A percentile compares a stretch with the other conserved stretches of the same genome.
Conservation (phyloP, 2,329 filamentous ascomycete genomes). For the Raffaelea ambrosiae region DNA sequence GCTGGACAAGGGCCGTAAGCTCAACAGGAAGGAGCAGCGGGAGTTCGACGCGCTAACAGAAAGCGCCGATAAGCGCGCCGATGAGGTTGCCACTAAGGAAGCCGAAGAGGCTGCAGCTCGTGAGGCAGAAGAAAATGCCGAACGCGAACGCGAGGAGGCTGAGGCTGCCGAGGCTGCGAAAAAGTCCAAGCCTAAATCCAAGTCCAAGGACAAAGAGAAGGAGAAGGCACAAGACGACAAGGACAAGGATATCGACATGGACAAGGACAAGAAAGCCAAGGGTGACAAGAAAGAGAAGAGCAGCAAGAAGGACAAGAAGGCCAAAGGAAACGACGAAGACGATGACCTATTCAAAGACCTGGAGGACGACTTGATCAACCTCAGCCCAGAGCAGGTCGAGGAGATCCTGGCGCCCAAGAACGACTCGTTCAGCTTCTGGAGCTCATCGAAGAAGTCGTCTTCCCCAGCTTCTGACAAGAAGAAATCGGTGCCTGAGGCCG, state of each 20-base stretch:
- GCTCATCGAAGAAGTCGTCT: slow-evolving; percentile 33
- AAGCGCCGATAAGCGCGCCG: slow-evolving; percentile 21
- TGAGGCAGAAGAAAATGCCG: slow-evolving; percentile 20
- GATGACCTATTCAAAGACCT: slow-evolving; percentile 19
- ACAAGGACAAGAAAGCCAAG: slow-evolving; percentile 13
- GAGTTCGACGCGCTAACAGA: slow-evolving; percentile 26
- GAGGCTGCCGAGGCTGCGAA: slow-evolving; percentile 14
- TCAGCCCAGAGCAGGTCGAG: slow-evolving; percentile 33
- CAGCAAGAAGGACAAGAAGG: slow-evolving; percentile 12
- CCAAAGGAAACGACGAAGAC: slow-evolving; percentile 16
- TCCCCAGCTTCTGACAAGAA: slow-evolving; percentile 22
- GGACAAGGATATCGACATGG: slow-evolving; percentile 17
- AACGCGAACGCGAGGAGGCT: slow-evolving; percentile 28
- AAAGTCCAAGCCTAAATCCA: slow-evolving; percentile 32
- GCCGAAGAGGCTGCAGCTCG: slow-evolving; percentile 25
- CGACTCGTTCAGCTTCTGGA: slow-evolving; percentile 51
- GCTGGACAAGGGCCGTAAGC: slow-evolving; percentile 18
- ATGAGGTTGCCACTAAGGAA: slow-evolving; percentile 15
- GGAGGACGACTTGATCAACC: slow-evolving; percentile 21
- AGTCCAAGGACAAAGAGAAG: slow-evolving; percentile 14
- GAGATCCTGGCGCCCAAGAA: slow-evolving; percentile 29
- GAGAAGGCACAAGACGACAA: slow-evolving; percentile 11
- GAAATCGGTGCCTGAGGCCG: slow-evolving; percentile 22
- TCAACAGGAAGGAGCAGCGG: slow-evolving; percentile 20
- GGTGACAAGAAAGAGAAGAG: slow-evolving; percentile 19